Base-by-base conservation (phyloP, 1,284 basidiomycete species). In the Ustilago loliicola region DNA sequence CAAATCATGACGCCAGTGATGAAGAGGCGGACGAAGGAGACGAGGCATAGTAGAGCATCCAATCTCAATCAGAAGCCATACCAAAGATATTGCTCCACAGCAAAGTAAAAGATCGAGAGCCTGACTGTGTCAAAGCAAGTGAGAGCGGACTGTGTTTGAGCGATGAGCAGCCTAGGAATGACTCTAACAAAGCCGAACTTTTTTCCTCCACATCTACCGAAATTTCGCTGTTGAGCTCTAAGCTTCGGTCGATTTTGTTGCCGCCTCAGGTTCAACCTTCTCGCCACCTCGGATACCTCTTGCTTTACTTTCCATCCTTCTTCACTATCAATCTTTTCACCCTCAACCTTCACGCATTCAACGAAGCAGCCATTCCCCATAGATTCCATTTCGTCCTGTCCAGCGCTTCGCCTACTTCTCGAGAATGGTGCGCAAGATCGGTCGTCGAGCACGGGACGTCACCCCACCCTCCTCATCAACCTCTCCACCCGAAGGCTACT, bases 361-460 rank as follows among this genome's bases (percentile, higher is more conserved):
- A n/a, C n/a, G n/a, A n/a, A n/a, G n/a, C n/a, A n/a, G n/a, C n/a
- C n/a, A n/a, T 27, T 50, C 21, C 11, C 27, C 23, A 23, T 23
- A 21, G 23, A 21, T n/a, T 54, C 30, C 5, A 32, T 13, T 29
- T 34, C 32, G 3, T 21, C 34, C 17, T 13, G 17, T 11, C 21
- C 19, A 3, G 11, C 29, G 11, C 29, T 27, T 36, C 32, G 17
- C 32, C 11, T 36, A 23, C 10, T 19, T 21, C 30, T 3, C 25
- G 3, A 30, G 19, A 6, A 63, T 72, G 71, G 71, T 54, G 8
- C 51, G 65, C 2, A 72, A 72, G 54, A 67, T 64, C 7, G 61
- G 61, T n/a, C 30, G 61, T 1, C 61, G 71, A 15, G 64, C 61
- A n/a, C 57, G 65, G 6, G 66, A 54, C 4, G 17, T n/a, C 7